Conservation (phyloP, 352 stramenopile species). For the Aphanomyces euteiches region DNA sequence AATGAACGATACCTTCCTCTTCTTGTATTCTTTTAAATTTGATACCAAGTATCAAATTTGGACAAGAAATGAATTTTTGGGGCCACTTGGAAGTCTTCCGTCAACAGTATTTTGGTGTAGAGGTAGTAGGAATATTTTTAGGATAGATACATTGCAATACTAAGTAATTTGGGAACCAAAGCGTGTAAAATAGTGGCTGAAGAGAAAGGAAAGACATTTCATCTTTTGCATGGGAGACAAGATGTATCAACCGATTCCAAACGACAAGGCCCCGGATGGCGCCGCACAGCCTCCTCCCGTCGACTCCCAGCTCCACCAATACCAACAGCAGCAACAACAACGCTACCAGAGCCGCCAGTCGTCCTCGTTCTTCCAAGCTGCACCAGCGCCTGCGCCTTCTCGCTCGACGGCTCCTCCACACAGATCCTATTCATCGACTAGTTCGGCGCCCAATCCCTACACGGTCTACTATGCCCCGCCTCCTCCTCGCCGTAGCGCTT, state of each 20-base stretch:
- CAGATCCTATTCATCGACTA: background rate
- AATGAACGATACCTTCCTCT: no score
- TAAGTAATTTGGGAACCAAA: background rate
- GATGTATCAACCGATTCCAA: slow-evolving; percentile 9
- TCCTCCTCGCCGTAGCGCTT: background rate
- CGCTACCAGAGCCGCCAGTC: slow-evolving; percentile 15
- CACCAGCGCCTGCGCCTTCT: background rate
- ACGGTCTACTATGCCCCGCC: background rate
- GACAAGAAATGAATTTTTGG: no score
- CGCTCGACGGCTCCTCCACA: background rate
- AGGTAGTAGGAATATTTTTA: background rate
- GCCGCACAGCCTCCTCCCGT: background rate
- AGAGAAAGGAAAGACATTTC: background rate
- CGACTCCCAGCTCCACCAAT: slow-evolving; percentile 1
- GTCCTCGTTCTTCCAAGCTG: background rate
- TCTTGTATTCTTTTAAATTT: no score
- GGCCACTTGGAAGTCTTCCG: no score
- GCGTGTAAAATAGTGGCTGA: background rate
- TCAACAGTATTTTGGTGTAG: no score
- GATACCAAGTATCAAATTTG: no score
- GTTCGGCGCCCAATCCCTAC: slow-evolving; percentile 2
- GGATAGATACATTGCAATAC: background rate
- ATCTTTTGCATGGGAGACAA: background rate
- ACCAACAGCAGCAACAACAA: slow-evolving; percentile 11
- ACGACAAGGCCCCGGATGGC: background rate